Percentiles rank a stretch among this genome's conserved stretches.
Evolutionary conservation across 106 monocot genomes (phyloP).

Genomic region (Triglochin maritima): DNA sequence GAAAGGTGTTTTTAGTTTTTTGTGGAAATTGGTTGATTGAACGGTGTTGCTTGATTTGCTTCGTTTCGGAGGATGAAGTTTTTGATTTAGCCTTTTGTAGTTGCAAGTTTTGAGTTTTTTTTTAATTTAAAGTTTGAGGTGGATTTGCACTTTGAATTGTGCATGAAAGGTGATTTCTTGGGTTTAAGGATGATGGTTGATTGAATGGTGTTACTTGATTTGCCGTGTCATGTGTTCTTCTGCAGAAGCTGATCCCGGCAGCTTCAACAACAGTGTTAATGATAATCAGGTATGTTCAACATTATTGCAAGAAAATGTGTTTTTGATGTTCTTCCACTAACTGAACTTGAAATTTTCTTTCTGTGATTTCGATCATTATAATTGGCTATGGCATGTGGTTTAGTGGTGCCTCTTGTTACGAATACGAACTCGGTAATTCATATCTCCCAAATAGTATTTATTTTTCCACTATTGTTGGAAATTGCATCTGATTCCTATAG

Average conservation of each 20-base stretch:
- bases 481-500: too few relatives aligned
- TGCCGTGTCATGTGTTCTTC: background rate
- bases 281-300: slow-evolving; percentile 52
- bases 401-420: too few relatives aligned
- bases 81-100: background rate
- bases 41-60: background rate
- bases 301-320: background rate
- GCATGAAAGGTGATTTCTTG: too few relatives aligned
- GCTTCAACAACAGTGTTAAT: slow-evolving; percentile 93
- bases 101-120: background rate
- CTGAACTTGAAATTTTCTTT: too few relatives aligned
- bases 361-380: too few relatives aligned
- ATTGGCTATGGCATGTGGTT: too few relatives aligned
- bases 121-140: background rate
- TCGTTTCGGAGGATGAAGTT: background rate
- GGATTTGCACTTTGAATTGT: background rate
- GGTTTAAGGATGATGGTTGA: background rate
- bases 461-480: too few relatives aligned
- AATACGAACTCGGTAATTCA: too few relatives aligned
- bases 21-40: too few relatives aligned
- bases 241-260: slow-evolving; percentile 76
- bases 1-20: too few relatives aligned
- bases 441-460: too few relatives aligned
- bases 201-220: background rate
- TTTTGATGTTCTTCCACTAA: too few relatives aligned